Percentiles rank a stretch among this genome's conserved stretches.
phyloP scores from a whole-genome alignment of 1,284 basidiomycete species.

The Porogramme epimiltina region DNA sequence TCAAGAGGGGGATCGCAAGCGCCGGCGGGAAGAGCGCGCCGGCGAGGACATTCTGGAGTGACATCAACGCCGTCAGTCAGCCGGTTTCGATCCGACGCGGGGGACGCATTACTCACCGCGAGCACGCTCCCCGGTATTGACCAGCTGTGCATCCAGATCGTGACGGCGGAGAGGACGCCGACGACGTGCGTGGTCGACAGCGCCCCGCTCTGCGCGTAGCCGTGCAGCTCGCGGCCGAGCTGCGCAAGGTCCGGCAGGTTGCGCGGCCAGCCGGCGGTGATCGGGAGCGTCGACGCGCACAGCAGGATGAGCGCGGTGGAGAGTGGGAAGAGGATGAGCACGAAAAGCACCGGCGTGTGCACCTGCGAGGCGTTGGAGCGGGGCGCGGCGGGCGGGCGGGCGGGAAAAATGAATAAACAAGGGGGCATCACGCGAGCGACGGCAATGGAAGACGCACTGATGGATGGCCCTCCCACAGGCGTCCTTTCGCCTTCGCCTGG shows the following conservation, averaged over 20 bases:
- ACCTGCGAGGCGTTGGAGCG: constrained; percentile 39
- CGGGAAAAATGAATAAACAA: constrained; percentile 18
- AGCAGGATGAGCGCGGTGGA: constrained; percentile 55
- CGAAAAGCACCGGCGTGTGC: constrained; percentile 65
- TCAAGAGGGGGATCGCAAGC: constrained; percentile 77
- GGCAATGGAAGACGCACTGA: constrained; percentile 42
- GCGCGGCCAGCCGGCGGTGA: constrained; percentile 73
- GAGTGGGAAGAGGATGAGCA: constrained; percentile 67
- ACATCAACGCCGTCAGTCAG: constrained; percentile 20
- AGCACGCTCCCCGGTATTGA: constrained; percentile 90
- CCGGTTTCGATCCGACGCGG: too few relatives aligned
- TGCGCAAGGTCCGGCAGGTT: constrained; percentile 74
- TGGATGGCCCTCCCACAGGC: constrained; percentile 44
- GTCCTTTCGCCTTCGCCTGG: constrained; percentile 29
- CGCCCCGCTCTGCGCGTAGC: constrained; percentile 71
- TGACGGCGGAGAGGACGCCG: constrained; percentile 81
- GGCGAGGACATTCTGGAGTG: constrained; percentile 79
- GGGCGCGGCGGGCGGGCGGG: not conserved
- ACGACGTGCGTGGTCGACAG: constrained; percentile 69
- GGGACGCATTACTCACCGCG: constrained; percentile 77
- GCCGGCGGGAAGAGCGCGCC: constrained; percentile 84
- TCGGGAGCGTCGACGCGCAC: constrained; percentile 61
- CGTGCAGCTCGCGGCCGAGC: constrained; percentile 72
- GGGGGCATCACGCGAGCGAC: constrained; percentile 23
- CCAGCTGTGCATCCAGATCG: constrained; percentile 94